Evolutionary conservation across 495 filamentous ascomycete genomes (phyloP), one percentile per base, ranked within the genome.

Genomic region (Tricharina praecox): DNA sequence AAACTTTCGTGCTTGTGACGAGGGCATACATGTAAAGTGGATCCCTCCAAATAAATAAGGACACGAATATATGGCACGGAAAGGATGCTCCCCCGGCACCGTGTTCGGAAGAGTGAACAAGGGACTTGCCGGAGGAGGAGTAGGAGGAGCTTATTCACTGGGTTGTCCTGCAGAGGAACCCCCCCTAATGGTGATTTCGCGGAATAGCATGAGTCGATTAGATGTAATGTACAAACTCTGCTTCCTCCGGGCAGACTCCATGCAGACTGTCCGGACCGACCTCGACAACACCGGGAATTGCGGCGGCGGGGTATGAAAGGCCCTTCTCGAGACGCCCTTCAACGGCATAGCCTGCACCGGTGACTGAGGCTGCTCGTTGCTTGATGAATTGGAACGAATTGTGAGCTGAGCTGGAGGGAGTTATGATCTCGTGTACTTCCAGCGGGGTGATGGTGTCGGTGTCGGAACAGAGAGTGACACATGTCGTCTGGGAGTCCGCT

Each of bases 401-500:
- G 39, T 61, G 58, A 23, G 59, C 53, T 13, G 58, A 61, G 37
- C 45, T 50, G 8, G 48, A 48, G 45, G 58, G 58, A 30, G 58
- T 61, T 36, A 60, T 57, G 30, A 55, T 47, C 34, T 61, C 58
- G 37, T 53, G 49, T 11, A 41, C 45, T 23, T 60, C 53, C n/a
- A 44, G 44, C n/a, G 58, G 57, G 13, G 58, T 61, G n/a, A 57
- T 51, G 9, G 58, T 61, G 16, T 58, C 58, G 21, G 58, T 55
- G 35, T 61, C 58, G 13, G 58, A 61, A 21, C 53, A 61, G 23
- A 61, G 53, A 11, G 58, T 61, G 23, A 50, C 58, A 40, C 58
- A 61, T n/a, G 58, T 60, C 8, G 51, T 49, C 45, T 61, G 58
- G 7, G 58, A 61, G 38, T 54, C 49, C n/a, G 58, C 56, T 47